Evolutionary conservation across 2,329 filamentous ascomycete species (phyloP), one percentile per base, ranked within the genome.

Genomic region (Metarhizium brunneum): DNA sequence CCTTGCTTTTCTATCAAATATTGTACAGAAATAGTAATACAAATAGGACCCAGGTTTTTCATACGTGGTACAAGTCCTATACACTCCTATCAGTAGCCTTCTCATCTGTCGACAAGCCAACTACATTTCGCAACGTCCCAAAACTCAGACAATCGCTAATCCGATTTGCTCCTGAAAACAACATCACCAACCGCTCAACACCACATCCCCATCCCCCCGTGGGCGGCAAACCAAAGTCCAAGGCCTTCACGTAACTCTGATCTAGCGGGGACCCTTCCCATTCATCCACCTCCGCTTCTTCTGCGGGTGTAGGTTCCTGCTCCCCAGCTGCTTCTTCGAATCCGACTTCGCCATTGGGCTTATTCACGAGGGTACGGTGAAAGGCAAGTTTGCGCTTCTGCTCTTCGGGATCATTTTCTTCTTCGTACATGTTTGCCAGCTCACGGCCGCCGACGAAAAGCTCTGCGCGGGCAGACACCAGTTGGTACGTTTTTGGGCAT

Each of bases 201-300:
- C 94, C 94, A 64, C 91, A 95, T 1, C 94, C 94, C 94, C 94
- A 99, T 4, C 94, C 94, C 0, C 92, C 94, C 0, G 94, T 99
- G 0, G 94, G 90, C n/a, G 94, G 94, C 57, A 99, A 74, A 0
- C 90, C 94, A 73, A 89, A 90, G 68, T 95, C 90, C 52, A 99
- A 72, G 4, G 89, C 90, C 62, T 86, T 82, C 50, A 96, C 74
- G 65, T 96, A 99, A 64, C 83, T 87, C 72, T 95, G 87, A 65
- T 96, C 91, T 64, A 69, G 79, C 64, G 63, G 79, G 63, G 57
- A 74, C 62, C 58, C 71, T 50, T 80, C 74, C 14, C 65, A 76
- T 40, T 73, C 74, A 16, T 74, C 76, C 1, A 76, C 75, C 1
- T 65, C 60, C 18, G 35, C 54, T 13, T 50, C 56, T 47, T 61